These are phyloP conservation scores for Chondrus crispus DNA, from an alignment of 23 red algal species.

Conservation along the genomic window DNA sequence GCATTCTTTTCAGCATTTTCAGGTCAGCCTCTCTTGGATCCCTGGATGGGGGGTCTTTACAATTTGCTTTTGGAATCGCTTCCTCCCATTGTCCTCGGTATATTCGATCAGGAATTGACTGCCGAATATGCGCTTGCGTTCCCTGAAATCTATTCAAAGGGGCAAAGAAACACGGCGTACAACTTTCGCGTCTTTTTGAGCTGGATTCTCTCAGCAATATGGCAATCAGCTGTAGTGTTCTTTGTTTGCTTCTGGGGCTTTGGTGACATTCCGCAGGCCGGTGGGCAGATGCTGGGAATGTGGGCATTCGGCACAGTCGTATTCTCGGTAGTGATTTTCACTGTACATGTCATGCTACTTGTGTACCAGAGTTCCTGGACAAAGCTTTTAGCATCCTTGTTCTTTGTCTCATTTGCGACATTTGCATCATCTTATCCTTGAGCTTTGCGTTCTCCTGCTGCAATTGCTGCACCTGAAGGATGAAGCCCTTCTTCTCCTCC, in stretches of 20 bases:
- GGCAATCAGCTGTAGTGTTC: conserved; percentile 86
- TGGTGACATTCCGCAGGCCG: conserved; percentile 43
- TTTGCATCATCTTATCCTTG: too few relatives aligned
- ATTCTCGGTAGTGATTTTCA: conserved; percentile 40
- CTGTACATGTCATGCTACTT: conserved; percentile 39
- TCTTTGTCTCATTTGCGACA: conserved; percentile 47
- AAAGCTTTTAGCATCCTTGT: conserved; percentile 23
- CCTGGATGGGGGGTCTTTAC: conserved; percentile 88
- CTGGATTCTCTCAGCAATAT: conserved; percentile 67
- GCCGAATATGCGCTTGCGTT: conserved; percentile 81
- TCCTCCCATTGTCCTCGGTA: conserved; percentile 77
- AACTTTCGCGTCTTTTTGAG: conserved; percentile 71
- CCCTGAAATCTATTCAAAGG: conserved; percentile 82
- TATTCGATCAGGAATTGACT: conserved; percentile 87
- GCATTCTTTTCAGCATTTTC: conserved; percentile 69
- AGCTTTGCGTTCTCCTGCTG: conserved; percentile 2
- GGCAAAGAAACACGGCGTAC: conserved; percentile 67
- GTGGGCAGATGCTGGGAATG: conserved; percentile 72
- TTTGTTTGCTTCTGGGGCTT: conserved; percentile 58
- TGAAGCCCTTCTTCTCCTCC: conserved; percentile 37
- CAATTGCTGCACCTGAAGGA: not conserved
- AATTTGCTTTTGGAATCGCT: conserved; percentile 83
- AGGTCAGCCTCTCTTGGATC: conserved; percentile 85
- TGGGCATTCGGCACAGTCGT: conserved; percentile 62
- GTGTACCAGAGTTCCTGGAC: conserved; percentile 80